Percentiles rank a stretch among this genome's conserved stretches.
Conservation (phyloP, 495 filamentous ascomycete species). For the Xylaria palmicola region DNA sequence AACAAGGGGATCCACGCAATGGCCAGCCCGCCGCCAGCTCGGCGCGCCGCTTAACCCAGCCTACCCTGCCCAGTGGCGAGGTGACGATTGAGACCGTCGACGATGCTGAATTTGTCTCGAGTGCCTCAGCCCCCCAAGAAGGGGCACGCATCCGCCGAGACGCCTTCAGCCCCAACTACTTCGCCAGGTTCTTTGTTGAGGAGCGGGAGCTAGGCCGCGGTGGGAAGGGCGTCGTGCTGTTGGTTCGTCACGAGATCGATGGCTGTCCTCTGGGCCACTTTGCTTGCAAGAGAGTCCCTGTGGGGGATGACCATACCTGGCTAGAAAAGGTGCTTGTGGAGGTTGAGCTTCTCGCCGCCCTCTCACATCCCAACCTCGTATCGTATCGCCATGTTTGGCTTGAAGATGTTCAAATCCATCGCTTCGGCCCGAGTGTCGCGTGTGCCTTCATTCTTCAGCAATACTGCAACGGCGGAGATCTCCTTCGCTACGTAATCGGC, state of each 20-base stretch:
- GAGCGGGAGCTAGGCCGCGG: conserved; percentile 83
- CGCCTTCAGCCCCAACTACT: conserved; percentile 89
- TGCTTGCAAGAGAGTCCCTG: conserved; percentile 94
- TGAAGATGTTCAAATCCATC: conserved; percentile 77
- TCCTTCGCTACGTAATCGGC: conserved; percentile 80
- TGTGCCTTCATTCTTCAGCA: conserved; percentile 97
- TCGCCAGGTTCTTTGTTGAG: conserved; percentile 85
- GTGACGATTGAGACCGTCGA: conserved; percentile 27
- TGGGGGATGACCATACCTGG: conserved; percentile 94
- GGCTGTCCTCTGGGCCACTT: conserved; percentile 82
- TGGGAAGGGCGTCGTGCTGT: conserved; percentile 89
- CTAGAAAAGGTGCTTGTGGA: conserved; percentile 89
- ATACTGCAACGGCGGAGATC: conserved; percentile 93
- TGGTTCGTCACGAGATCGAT: conserved; percentile 89
- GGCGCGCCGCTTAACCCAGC: conserved; percentile 46
- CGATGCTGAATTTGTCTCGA: conserved; percentile 55
- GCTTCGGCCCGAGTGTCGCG: conserved; percentile 87
- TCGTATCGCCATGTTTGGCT: conserved; percentile 97
- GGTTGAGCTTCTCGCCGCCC: conserved; percentile 85
- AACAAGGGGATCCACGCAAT: conserved; percentile 24
- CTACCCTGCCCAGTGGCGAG: conserved; percentile 33
- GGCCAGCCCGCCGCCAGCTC: conserved; percentile 43
- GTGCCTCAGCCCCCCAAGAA: conserved; percentile 49
- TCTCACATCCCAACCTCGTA: conserved; percentile 94
- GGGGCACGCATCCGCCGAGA: conserved; percentile 70